Conservation (phyloP, 345 rosid species). For the Sonneratia alba region DNA sequence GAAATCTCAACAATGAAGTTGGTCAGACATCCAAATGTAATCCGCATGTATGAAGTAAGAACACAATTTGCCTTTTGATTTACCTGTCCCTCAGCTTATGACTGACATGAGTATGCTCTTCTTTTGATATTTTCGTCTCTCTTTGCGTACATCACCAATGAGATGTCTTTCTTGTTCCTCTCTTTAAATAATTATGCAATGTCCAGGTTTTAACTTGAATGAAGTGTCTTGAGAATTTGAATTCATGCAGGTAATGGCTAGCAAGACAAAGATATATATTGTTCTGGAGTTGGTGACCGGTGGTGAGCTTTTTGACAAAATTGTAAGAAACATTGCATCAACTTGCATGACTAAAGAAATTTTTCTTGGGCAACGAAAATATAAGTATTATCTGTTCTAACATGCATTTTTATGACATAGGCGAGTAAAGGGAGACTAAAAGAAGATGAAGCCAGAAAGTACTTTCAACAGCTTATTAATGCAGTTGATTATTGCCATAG, state of each 20-base stretch:
- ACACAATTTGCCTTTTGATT: not conserved
- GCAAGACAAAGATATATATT: slow-evolving; percentile 90
- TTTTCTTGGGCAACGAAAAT: not conserved
- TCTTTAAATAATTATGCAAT: not conserved
- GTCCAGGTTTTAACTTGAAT: not conserved
- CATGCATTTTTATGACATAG: slow-evolving; percentile 23
- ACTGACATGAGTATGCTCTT: not conserved
- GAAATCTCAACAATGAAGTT: slow-evolving; percentile 94
- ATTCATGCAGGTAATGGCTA: slow-evolving; percentile 84
- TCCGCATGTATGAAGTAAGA: slow-evolving; percentile 89
- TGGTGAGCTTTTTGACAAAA: slow-evolving; percentile 96
- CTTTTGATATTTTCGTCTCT: not conserved
- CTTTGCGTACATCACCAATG: not conserved
- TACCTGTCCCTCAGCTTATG: not conserved
- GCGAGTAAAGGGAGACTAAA: slow-evolving; percentile 86
- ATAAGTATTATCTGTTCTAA: not conserved
- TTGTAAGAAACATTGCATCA: slow-evolving; percentile 42
- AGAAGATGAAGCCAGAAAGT: slow-evolving; percentile 93
- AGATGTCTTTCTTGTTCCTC: not conserved
- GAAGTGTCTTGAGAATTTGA: slow-evolving; percentile 5
- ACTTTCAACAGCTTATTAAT: slow-evolving; percentile 91
- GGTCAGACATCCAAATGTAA: slow-evolving; percentile 86
- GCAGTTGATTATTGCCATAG: slow-evolving; percentile 98
- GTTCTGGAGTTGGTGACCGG: slow-evolving; percentile 92
- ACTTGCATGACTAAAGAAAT: not conserved